A percentile compares a stretch with the other conserved stretches of the same genome.
Evolutionary conservation across 352 stramenopile species (phyloP).

Genomic region (Plasmopara muralis): DNA sequence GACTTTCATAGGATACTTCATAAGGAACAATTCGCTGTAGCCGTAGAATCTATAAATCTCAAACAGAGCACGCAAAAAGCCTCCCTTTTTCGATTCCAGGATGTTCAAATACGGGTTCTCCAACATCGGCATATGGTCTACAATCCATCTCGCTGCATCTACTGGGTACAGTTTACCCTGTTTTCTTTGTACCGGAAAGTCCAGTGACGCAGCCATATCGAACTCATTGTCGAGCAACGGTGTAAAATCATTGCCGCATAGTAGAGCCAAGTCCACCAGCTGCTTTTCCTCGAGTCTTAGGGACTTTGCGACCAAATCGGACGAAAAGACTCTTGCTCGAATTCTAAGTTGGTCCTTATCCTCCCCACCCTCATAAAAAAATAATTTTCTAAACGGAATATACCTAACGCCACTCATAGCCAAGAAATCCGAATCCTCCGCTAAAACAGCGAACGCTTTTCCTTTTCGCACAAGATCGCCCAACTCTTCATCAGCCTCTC

Average conservation of each 20-base stretch:
- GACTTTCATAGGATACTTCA: constrained; percentile 40
- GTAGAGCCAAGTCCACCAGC: constrained; percentile 78
- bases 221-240: constrained; percentile 59
- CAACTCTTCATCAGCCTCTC: constrained; percentile 76
- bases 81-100: constrained; percentile 35
- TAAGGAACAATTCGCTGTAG: constrained; percentile 32
- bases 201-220: constrained; percentile 35
- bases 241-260: constrained; percentile 88
- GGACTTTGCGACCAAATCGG: constrained; percentile 47
- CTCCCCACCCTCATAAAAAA: constrained; percentile 16
- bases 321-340: constrained; percentile 64
- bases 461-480: constrained; percentile 50
- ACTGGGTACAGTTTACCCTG: constrained; percentile 36
- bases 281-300: constrained; percentile 55
- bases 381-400: constrained; percentile 61
- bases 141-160: constrained; percentile 54
- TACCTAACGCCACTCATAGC: constrained; percentile 78
- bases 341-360: constrained; percentile 19
- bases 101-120: constrained; percentile 47
- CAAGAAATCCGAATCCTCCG: constrained; percentile 86
- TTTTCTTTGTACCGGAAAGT: constrained; percentile 48
- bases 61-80: constrained; percentile 48
- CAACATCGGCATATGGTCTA: constrained; percentile 40
- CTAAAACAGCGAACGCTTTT: constrained; percentile 57
- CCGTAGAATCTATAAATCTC: constrained; percentile 82